Evolutionary conservation across 1,139 yeast species (phyloP).

Genomic region (Yamadazyma dushanensis): DNA sequence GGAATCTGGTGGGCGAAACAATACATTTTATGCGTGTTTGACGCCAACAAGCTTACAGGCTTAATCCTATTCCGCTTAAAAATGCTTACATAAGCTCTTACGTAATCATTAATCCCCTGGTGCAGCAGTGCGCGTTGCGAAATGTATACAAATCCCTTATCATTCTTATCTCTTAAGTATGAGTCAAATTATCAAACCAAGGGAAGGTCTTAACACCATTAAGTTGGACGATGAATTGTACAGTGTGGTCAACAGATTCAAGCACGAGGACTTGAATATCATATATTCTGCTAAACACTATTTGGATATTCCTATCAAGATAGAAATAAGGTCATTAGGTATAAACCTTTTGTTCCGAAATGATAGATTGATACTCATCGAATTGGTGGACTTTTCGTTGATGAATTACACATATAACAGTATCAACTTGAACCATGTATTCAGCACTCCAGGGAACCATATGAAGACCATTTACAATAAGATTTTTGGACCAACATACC

Average conservation of each 20-base stretch:
- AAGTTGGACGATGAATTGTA: slow-evolving; percentile 30
- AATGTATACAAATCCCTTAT: slow-evolving; percentile 2
- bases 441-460: slow-evolving; percentile 6
- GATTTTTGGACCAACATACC: slow-evolving; percentile 64
- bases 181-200: slow-evolving; percentile 26
- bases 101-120: no score
- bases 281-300: slow-evolving; percentile 24
- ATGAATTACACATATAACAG: slow-evolving; percentile 32
- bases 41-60: no score
- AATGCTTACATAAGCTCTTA: no score
- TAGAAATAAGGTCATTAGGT: slow-evolving; percentile 30
- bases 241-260: slow-evolving; percentile 24
- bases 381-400: slow-evolving; percentile 30
- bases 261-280: slow-evolving; percentile 26
- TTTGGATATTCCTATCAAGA: slow-evolving; percentile 33
- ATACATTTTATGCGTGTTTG: no score
- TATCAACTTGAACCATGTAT: slow-evolving; percentile 15
- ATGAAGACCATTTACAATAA: slow-evolving; percentile 53
- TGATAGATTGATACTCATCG: slow-evolving; percentile 43
- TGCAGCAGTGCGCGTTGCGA: no score
- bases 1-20: no score
- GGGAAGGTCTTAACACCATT: slow-evolving; percentile 32
- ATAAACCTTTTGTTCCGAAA: slow-evolving; percentile 44
- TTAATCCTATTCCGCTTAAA: no score
- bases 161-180: background rate